Evolutionary conservation across 1,284 basidiomycete species (phyloP).

Genomic region (Malassezia furfur): DNA sequence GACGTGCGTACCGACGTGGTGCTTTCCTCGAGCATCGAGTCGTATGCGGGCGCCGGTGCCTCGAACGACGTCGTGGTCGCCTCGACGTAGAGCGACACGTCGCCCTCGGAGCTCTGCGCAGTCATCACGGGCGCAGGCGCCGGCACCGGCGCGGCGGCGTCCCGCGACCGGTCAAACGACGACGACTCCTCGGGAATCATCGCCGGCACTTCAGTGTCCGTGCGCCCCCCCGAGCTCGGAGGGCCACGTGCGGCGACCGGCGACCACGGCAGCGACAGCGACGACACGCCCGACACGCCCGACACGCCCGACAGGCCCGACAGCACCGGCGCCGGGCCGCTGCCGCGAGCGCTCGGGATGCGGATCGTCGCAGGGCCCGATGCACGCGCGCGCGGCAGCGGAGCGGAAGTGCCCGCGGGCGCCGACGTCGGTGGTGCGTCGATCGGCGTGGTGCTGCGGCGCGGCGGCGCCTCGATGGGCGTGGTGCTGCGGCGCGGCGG

Average conservation of each 20-base stretch:
- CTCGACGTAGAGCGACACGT: background rate
- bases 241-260: too few species aligned
- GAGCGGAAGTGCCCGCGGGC: background rate
- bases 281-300: too few species aligned
- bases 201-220: background rate
- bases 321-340: background rate
- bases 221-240: background rate
- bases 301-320: background rate
- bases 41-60: background rate
- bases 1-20: background rate
- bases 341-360: background rate
- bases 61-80: slow-evolving; percentile 1
- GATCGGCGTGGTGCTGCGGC: background rate
- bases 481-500: too few species aligned
- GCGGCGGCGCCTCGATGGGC: background rate
- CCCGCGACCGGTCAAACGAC: background rate
- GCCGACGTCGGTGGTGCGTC: background rate
- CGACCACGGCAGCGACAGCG: background rate
- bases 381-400: background rate
- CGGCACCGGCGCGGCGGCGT: background rate
- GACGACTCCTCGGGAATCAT: slow-evolving; percentile 1
- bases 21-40: background rate
- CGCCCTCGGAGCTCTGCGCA: background rate
- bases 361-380: background rate
- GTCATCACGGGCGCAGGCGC: background rate